These are phyloP conservation scores for Skeletonema costatum DNA, from an alignment of 108 stramenopile genomes.

Conservation along the genomic window DNA sequence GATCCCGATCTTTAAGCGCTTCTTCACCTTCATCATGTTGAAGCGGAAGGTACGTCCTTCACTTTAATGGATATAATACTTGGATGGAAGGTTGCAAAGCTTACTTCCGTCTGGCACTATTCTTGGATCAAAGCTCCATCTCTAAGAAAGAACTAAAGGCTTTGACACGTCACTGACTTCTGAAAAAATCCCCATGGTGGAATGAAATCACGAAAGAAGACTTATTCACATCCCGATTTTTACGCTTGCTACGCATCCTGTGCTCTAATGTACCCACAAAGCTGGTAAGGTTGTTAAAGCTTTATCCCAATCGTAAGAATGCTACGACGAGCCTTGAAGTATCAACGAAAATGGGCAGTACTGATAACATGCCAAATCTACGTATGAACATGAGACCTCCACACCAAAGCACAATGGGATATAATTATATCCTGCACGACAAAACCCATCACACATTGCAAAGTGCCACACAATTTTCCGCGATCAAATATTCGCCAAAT, in stretches of 20 bases:
- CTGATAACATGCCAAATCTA: constrained; percentile 39
- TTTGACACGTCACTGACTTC: constrained; percentile 17
- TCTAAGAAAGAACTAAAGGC: constrained; percentile 40
- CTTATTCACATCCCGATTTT: constrained; percentile 44
- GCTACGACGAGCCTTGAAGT: constrained; percentile 62
- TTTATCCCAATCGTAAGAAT: constrained; percentile 78
- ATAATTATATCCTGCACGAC: constrained; percentile 15
- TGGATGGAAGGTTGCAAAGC: constrained; percentile 81
- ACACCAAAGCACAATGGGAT: constrained; percentile 51
- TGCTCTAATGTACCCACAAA: constrained; percentile 69
- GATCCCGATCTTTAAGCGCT: constrained; percentile 72
- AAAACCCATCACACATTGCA: constrained; percentile 48
- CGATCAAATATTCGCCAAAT: constrained; percentile 65
- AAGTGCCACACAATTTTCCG: constrained; percentile 51
- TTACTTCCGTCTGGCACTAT: constrained; percentile 75
- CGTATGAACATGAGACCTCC: constrained; percentile 25
- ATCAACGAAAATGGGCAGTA: constrained; percentile 69
- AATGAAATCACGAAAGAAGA: constrained; percentile 30
- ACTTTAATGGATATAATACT: constrained; percentile 84
- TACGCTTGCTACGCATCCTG: constrained; percentile 59
- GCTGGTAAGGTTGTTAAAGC: constrained; percentile 52
- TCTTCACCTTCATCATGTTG: constrained; percentile 65
- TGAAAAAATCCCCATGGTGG: constrained; percentile 49
- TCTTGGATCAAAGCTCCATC: constrained; percentile 64
- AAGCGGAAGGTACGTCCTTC: constrained; percentile 53